Evolutionary conservation across 1,284 basidiomycete genomes (phyloP), one percentile per base, ranked within the genome.

Genomic region (Ustilago curta): DNA sequence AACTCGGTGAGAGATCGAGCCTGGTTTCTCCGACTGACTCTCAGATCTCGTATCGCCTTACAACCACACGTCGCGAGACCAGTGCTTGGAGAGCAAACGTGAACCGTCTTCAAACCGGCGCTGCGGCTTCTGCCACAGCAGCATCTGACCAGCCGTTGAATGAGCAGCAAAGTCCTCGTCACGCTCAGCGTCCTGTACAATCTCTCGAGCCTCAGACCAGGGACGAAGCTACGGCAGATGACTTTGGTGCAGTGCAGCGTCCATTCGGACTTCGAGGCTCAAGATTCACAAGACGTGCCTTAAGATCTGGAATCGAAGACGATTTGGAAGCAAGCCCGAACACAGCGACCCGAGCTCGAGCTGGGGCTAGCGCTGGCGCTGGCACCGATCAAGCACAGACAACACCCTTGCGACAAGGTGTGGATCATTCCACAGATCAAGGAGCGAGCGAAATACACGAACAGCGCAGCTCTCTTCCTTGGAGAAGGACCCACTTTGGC

Each of bases 401-500:
- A 5, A 4, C 40, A 8, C 21, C 39, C 29, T 31, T 31, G 18
- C 57, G 44, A 25, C 52, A 25, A 12, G 53, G 49, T 6, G 40
- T 29, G 18, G 42, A 31, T 9, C 25, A 27, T 3, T 19, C 42
- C 4, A 8, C 52, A 3, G 51, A 55, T 19, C 42, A 32, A 16
- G 49, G 18, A 16, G 19, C 19, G 1, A 44, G 29, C 4, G 31
- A 49, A n/a, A n/a, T 29, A n/a, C 42, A 23, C 7, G 23, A 29
- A 19, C 31, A 35, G 19, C 57, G 51, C n/a, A 27, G 35, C 9
- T 39, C 40, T 1, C 37, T 50, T n/a, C 61, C 58, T 11, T 56
- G 58, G 61, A 40, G 58, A 43, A 48, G 62, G 16, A 9, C 44
- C 9, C 61, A 58, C 39, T 70, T 64, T 57, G 67, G 60, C 8